Conservation (phyloP, 2,329 filamentous ascomycete species). For the Diaporthe ampelina region DNA sequence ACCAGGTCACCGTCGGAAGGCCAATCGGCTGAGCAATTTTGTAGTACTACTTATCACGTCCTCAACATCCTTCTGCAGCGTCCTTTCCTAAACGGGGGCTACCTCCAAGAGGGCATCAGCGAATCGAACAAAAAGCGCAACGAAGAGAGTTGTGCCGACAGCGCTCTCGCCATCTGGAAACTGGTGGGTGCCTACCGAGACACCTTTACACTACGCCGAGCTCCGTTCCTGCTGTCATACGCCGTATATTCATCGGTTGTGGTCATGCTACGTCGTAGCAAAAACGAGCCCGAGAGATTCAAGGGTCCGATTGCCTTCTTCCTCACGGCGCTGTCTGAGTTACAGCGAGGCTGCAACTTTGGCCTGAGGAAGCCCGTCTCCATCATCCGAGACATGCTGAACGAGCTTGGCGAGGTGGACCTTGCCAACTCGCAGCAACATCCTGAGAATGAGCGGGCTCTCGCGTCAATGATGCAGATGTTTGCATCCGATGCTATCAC, state of each 20-base stretch:
- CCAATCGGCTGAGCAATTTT: neutral
- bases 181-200: conserved; percentile 7
- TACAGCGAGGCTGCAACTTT: conserved; percentile 13
- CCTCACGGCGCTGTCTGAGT: neutral
- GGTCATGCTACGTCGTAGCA: neutral
- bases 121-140: neutral
- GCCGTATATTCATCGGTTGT: conserved; percentile 4
- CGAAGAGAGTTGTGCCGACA: neutral
- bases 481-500: neutral
- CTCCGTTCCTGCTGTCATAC: conserved; percentile 6
- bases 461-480: conserved; percentile 8
- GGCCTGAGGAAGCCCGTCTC: conserved; percentile 10
- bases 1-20: neutral
- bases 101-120: conserved; percentile 8
- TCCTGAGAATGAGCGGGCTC: neutral
- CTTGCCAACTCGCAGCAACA: neutral
- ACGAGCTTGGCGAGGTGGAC: neutral
- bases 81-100: conserved; percentile 3
- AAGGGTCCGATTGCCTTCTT: conserved; percentile 8
- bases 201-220: neutral
- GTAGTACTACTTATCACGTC: neutral
- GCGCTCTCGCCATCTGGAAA: conserved; percentile 6
- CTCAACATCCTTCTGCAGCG: conserved; percentile 19
- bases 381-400: neutral
- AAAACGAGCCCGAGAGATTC: neutral